Percentiles rank a stretch among this genome's conserved stretches.
These are phyloP conservation scores for Boletus huronensis DNA, from an alignment of 768 basidiomycete genomes.

Conservation along the genomic window DNA sequence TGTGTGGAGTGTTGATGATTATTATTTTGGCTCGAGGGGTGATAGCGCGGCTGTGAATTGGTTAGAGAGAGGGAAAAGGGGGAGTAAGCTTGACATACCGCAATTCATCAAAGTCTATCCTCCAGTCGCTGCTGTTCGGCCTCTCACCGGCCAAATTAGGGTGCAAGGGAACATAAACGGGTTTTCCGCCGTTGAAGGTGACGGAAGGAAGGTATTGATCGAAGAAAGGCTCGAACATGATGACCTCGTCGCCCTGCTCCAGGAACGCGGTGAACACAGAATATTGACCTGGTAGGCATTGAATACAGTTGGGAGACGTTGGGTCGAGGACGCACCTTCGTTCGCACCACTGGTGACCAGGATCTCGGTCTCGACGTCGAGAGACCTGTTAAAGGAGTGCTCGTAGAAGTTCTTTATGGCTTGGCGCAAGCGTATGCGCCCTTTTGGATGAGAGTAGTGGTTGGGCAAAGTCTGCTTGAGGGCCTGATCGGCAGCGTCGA, in stretches of 20 bases:
- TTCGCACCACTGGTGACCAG: slow-evolving; percentile 96
- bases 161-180: slow-evolving; percentile 93
- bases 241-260: slow-evolving; percentile 92
- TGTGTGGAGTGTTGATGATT: slow-evolving; percentile 94
- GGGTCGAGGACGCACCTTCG: slow-evolving; percentile 56
- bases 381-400: slow-evolving; percentile 58
- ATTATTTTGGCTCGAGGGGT: slow-evolving; percentile 92
- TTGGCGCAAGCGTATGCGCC: slow-evolving; percentile 80
- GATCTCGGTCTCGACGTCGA: slow-evolving; percentile 86
- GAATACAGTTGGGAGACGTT: background rate
- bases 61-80: slow-evolving; percentile 2
- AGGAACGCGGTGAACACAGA: slow-evolving; percentile 90
- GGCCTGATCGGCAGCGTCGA: slow-evolving; percentile 67
- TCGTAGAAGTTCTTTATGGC: slow-evolving; percentile 84
- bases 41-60: slow-evolving; percentile 60
- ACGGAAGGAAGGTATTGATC: slow-evolving; percentile 94
- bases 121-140: slow-evolving; percentile 77
- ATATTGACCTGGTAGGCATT: slow-evolving; percentile 63
- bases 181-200: slow-evolving; percentile 89
- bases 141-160: slow-evolving; percentile 59
- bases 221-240: slow-evolving; percentile 98
- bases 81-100: slow-evolving; percentile 41
- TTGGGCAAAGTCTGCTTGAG: slow-evolving; percentile 60
- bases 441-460: slow-evolving; percentile 91
- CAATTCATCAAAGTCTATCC: slow-evolving; percentile 84